Evolutionary conservation across 345 rosid species (phyloP), one percentile per base, ranked within the genome.

Genomic region (Euclidium syriacum): DNA sequence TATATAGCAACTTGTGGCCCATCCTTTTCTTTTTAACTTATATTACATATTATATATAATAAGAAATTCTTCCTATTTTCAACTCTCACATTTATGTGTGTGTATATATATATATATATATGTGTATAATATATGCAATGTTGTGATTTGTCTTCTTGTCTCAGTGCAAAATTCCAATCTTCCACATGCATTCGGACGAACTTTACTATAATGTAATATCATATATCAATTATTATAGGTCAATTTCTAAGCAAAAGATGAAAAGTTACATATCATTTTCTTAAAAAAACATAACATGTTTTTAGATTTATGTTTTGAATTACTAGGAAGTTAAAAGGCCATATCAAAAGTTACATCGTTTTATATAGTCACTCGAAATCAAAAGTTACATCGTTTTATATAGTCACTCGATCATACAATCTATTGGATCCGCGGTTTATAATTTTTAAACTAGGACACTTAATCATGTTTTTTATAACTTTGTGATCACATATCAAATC

Each of bases 1-100:
- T 73, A 73, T 75, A 75, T 77, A 71, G 82, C 81, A 71, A 79
- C 68, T 79, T 73, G 71, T 73, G 70, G 40, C 49, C 54, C 76
- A 70, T 79, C 68, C 61, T 67, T 66, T 63, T 7, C 10, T 4
- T 20, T 36, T 55, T 52, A 44, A 58, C 67, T 25, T 57, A 52
- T 48, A 14, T 44, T 30, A 23, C 9, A 17, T 36, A 36, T 16
- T 7, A 22, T 61, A 22, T 22, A 61, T 44, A 61, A 15, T 22
- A 47, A 12, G 54, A 33, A 64, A 17, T 51, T 57, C 76, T 50
- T 33, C 54, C 10, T 29, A 32, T 42, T 58, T 72, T 55, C 65
- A 63, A 38, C 64, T 16, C 60, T 42, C 7, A 8, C 6, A 32
- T 41, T 50, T 49, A 48, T 62, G 57, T 29, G 53, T 50, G 40